Base-by-base conservation (phyloP, 2,329 filamentous ascomycete species). In the Colletotrichum destructivum region DNA sequence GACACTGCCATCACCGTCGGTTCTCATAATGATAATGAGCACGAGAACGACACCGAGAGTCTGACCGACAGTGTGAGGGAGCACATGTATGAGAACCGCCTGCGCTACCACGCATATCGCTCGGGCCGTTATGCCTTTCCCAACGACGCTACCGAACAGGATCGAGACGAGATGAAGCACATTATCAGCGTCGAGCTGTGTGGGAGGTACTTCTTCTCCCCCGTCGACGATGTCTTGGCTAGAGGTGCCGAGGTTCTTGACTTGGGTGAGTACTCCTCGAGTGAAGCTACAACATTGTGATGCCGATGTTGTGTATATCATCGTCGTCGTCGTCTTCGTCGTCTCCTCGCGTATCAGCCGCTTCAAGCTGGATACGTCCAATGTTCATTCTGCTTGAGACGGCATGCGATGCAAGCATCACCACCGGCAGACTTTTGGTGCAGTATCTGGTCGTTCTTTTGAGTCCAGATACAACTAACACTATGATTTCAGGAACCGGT, bases 161-260 rank as follows among this genome's bases (percentile, higher is more conserved):
- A 81, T 42, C 79, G 82, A 23, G 83, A 85, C 59, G 81, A 84
- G 47, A 76, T 85, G 23, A 83, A 84, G 69, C 83, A 84, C 68
- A 75, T 80, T 42, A 75, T 85, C 72, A 82, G 82, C 3, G 73
- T 83, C 4, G 79, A 82, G 9, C 65, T 85, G 16, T 83, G 82
- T 54, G 83, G 81, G 4, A 79, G 77, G 54, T 80, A 81, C 42
- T 87, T 86, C 70, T 82, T 83, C 71, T 81, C 86, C 2, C 86
- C 86, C 0, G 76, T 88, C 16, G 79, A 83, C 12, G 75, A 80
- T 1, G 51, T 76, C 8, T 72, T 88, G 40, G 76, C 79, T 54
- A 71, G 73, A 3, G 85, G 85, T 0, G 85, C 78, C 0, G 78
- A 83, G 59, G 83, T 88, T 3, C 80, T 87, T 26, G 86, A 88